Conservation (phyloP, 257 asterid genomes). For the Solanum neorickii region DNA sequence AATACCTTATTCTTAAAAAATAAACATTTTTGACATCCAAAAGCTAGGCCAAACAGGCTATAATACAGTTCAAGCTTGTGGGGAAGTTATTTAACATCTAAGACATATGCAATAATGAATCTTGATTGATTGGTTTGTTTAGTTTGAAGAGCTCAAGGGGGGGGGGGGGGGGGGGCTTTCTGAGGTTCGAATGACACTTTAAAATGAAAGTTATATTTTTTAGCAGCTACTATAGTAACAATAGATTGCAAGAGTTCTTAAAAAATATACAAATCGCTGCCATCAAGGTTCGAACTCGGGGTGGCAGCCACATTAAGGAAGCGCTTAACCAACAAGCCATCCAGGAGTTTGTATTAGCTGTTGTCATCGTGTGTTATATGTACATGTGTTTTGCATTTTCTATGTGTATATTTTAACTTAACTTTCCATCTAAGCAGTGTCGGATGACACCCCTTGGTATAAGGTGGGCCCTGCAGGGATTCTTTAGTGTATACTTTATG, state of each 20-base stretch:
- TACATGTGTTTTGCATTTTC: not conserved
- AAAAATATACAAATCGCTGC: not conserved
- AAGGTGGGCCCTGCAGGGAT: not conserved
- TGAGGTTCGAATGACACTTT: not conserved
- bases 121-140: not conserved
- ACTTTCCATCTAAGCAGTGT: not conserved
- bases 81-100: not conserved
- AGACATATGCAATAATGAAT: not conserved
- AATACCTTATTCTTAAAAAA: not conserved
- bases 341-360: not conserved
- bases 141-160: not conserved
- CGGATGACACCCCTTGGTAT: not conserved
- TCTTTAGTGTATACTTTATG: not conserved
- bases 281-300: not conserved
- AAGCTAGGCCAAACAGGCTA: not conserved
- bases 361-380: not conserved
- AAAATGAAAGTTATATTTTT: too few relatives aligned
- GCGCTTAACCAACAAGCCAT: not conserved
- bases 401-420: not conserved
- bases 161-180: not conserved
- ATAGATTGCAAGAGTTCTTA: not conserved
- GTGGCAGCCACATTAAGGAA: not conserved
- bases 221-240: not conserved
- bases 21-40: not conserved
- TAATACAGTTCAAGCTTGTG: not conserved